These are phyloP conservation scores for Boletus insuetus DNA, from an alignment of 768 basidiomycete genomes.

Conservation along the genomic window DNA sequence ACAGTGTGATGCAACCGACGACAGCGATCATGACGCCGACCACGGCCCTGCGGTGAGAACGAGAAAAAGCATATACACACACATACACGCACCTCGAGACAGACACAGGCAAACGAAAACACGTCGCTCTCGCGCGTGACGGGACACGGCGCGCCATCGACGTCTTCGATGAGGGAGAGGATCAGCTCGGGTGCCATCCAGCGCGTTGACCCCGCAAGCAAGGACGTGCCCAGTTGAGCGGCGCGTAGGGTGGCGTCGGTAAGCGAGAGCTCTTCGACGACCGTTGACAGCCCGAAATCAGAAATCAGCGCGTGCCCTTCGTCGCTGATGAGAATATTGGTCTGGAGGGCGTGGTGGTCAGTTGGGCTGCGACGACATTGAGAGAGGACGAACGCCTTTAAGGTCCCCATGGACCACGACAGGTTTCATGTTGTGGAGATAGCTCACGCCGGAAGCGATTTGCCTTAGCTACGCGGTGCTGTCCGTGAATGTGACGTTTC, in stretches of 20 bases:
- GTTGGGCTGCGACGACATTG: background rate
- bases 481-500: background rate
- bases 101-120: conserved; percentile 59
- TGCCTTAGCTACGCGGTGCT: conserved; percentile 41
- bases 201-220: conserved; percentile 34
- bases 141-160: conserved; percentile 35
- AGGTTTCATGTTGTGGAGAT: conserved; percentile 54
- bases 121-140: conserved; percentile 55
- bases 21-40: too few relatives aligned
- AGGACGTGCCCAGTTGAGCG: conserved; percentile 29
- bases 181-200: conserved; percentile 57
- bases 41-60: background rate
- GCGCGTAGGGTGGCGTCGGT: conserved; percentile 21
- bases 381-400: conserved; percentile 48
- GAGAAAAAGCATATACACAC: fast-evolving
- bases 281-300: conserved; percentile 60
- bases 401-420: conserved; percentile 60
- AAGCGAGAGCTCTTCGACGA: conserved; percentile 50
- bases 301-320: conserved; percentile 53
- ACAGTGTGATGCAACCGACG: too few relatives aligned
- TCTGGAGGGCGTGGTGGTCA: conserved; percentile 30
- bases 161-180: conserved; percentile 47
- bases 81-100: conserved; percentile 45
- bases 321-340: conserved; percentile 56
- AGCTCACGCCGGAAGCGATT: conserved; percentile 55